Evolutionary conservation across 2,329 filamentous ascomycete genomes (phyloP).

Genomic region (Thelonectria discophora): DNA sequence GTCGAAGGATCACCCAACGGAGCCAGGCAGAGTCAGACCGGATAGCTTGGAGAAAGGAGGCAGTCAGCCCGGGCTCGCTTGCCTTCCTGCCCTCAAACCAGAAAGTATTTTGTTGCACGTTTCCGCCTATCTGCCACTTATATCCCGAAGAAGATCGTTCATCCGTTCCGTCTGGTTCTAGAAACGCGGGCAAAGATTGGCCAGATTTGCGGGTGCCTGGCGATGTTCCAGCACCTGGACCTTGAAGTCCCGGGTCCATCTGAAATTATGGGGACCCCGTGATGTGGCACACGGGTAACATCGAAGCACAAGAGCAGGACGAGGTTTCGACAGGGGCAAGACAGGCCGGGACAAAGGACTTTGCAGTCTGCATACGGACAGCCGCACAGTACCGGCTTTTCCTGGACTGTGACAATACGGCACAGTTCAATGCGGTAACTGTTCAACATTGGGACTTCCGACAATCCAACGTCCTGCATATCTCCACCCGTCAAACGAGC

Average conservation of each 20-base stretch:
- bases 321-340: conserved; percentile 17
- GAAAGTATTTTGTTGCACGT: not conserved
- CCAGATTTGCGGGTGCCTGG: not conserved
- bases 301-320: conserved; percentile 10
- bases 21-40: not conserved
- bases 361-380: not conserved
- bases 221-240: conserved; percentile 9
- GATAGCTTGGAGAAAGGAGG: not conserved
- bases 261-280: conserved; percentile 22
- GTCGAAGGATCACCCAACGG: too few relatives aligned
- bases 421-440: conserved; percentile 9
- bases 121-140: conserved; percentile 4
- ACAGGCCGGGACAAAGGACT: conserved; percentile 7
- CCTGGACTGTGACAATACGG: conserved; percentile 2
- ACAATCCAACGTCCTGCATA: not conserved
- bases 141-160: conserved; percentile 1
- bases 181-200: conserved; percentile 11
- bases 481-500: not conserved
- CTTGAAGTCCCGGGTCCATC: conserved; percentile 11
- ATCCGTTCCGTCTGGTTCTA: conserved; percentile 3
- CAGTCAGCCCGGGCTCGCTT: not conserved
- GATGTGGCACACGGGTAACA: conserved; percentile 15
- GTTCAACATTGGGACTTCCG: not conserved
- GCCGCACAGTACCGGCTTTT: conserved; percentile 2
- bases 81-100: not conserved